Conservation (phyloP, 2,329 filamentous ascomycete species). For the Biscogniauxia mediterranea region DNA sequence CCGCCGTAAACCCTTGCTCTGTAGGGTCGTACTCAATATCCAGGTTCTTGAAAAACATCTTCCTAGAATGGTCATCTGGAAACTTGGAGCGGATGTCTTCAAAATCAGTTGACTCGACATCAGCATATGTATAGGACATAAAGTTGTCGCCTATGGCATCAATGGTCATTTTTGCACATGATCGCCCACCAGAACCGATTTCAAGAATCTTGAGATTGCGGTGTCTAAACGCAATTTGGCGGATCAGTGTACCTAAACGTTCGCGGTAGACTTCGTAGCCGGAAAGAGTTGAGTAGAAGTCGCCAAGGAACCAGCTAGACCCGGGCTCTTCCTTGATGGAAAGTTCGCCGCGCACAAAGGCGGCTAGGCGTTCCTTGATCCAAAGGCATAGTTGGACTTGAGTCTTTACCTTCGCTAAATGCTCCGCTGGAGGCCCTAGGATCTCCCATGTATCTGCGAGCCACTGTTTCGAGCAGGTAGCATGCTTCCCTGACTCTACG, state of each 20-base stretch:
- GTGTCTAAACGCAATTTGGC: slow-evolving; percentile 29
- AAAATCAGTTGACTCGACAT: slow-evolving; percentile 9
- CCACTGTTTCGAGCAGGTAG: slow-evolving; percentile 9
- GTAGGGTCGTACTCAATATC: slow-evolving; percentile 29
- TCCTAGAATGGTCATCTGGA: slow-evolving; percentile 1
- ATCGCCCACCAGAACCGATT: slow-evolving; percentile 23
- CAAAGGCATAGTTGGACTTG: slow-evolving; percentile 5
- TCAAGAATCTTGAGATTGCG: slow-evolving; percentile 37
- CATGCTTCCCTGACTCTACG: slow-evolving; percentile 1
- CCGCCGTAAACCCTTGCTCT: slow-evolving; percentile 29
- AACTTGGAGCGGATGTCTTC: not conserved
- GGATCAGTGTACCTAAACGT: slow-evolving; percentile 25
- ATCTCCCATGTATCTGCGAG: slow-evolving; percentile 8
- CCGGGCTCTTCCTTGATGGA: slow-evolving; percentile 28
- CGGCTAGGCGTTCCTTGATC: slow-evolving; percentile 28
- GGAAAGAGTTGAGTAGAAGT: slow-evolving; percentile 28
- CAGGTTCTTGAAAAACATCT: slow-evolving; percentile 31
- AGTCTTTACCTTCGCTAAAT: slow-evolving; percentile 1
- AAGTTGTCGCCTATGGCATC: slow-evolving; percentile 3
- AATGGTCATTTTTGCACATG: slow-evolving; percentile 4
- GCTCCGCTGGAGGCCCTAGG: slow-evolving; percentile 4
- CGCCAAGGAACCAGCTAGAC: slow-evolving; percentile 22
- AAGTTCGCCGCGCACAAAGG: slow-evolving; percentile 29
- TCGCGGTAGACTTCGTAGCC: slow-evolving; percentile 28
- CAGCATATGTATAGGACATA: slow-evolving; percentile 14